These are phyloP conservation scores for Suillus variegatus DNA, from an alignment of 768 basidiomycete species.

Conservation along the genomic window DNA sequence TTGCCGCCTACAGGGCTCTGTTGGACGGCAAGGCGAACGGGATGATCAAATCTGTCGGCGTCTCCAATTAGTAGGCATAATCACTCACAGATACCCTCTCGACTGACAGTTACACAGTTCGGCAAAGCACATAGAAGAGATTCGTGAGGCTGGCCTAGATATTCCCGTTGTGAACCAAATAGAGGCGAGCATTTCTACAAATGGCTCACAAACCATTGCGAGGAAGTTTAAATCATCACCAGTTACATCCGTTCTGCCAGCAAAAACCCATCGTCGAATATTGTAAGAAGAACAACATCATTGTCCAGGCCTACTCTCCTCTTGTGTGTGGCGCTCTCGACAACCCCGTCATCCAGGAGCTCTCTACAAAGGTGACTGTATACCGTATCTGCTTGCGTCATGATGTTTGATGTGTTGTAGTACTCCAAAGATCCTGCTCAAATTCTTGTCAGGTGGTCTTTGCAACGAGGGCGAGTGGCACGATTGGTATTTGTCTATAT, in stretches of 20 bases:
- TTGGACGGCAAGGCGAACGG: conserved; percentile 55
- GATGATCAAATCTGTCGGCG: conserved; percentile 64
- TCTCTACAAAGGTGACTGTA: conserved; percentile 53
- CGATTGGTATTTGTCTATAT: conserved; percentile 1
- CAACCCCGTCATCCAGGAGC: conserved; percentile 46
- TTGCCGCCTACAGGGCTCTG: conserved; percentile 69
- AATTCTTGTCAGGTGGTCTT: conserved; percentile 82
- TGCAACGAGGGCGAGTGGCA: conserved; percentile 65
- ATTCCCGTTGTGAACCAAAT: conserved; percentile 73
- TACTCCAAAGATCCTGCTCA: conserved; percentile 64
- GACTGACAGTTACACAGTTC: conserved; percentile 38
- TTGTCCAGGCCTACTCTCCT: conserved; percentile 42
- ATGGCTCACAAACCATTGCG: no score
- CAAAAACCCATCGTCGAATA: conserved; percentile 34
- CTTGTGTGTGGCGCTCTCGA: conserved; percentile 40
- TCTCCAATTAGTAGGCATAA: conserved; percentile 68
- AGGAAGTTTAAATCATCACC: not conserved
- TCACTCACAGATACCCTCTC: not conserved
- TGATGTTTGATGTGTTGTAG: conserved; percentile 29
- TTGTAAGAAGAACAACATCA: conserved; percentile 39
- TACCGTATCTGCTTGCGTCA: not conserved
- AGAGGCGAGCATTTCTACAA: conserved; percentile 46
- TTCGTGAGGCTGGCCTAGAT: conserved; percentile 57
- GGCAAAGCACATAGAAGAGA: conserved; percentile 68
- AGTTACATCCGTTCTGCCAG: conserved; percentile 38